phyloP scores from a whole-genome alignment of 129 eudicot genomes.

The Deinandra increscens region DNA sequence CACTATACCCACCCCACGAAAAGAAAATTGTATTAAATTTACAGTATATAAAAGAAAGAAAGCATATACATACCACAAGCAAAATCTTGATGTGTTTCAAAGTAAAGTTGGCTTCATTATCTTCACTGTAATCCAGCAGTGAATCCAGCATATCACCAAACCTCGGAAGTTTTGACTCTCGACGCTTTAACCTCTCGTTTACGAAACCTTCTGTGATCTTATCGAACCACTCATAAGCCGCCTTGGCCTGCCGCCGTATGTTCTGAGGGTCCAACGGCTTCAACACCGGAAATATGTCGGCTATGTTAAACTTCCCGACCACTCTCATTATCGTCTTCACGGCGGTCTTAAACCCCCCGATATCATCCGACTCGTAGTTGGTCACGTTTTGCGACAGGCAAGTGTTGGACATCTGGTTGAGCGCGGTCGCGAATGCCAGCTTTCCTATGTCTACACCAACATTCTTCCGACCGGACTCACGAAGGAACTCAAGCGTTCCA shows the following conservation, averaged over 20 bases:
- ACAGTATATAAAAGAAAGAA: no score
- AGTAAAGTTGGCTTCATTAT: not conserved
- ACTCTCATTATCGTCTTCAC: not conserved
- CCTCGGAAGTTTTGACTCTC: not conserved
- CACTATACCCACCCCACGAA: no score
- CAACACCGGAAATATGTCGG: not conserved
- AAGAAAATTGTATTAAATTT: no score
- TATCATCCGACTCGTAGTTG: not conserved
- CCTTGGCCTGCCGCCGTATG: not conserved
- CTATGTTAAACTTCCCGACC: slow-evolving; percentile 1
- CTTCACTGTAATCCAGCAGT: not conserved
- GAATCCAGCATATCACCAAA: slow-evolving; percentile 16
- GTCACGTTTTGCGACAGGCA: slow-evolving; percentile 5
- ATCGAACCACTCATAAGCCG: not conserved
- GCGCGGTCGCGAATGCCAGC: not conserved
- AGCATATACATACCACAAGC: not conserved
- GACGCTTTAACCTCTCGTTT: not conserved
- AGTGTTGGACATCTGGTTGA: slow-evolving; percentile 1
- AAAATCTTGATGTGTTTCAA: not conserved
- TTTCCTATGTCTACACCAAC: not conserved
- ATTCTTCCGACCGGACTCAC: not conserved
- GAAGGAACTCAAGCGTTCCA: not conserved
- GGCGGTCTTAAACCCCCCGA: not conserved
- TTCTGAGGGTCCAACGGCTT: slow-evolving; percentile 10
- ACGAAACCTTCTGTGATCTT: not conserved